A percentile compares a stretch with the other conserved stretches of the same genome.
phyloP scores from a whole-genome alignment of 495 filamentous ascomycete genomes.

The Xylaria scruposa region DNA sequence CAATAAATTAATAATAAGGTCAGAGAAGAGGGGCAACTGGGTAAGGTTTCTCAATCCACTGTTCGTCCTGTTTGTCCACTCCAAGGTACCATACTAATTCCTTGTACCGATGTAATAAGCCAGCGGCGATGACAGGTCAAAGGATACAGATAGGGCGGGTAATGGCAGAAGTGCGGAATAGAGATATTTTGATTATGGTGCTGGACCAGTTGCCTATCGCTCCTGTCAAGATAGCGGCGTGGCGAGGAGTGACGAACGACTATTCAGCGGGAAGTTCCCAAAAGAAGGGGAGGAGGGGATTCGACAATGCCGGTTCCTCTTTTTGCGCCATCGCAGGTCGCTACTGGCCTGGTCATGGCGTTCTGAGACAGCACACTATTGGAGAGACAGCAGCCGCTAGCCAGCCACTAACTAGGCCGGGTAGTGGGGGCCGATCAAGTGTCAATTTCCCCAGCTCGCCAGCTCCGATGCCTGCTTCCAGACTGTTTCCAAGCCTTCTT shows the following conservation, averaged over 20 bases:
- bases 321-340: constrained; percentile 6
- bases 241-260: constrained; percentile 24
- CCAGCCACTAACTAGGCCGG: constrained; percentile 13
- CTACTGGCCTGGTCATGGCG: constrained; percentile 19
- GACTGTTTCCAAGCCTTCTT: constrained; percentile 39
- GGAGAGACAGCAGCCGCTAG: background rate
- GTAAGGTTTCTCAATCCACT: constrained; percentile 16
- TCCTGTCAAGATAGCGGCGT: background rate
- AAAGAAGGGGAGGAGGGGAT: constrained; percentile 13
- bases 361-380: constrained; percentile 22
- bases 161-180: background rate
- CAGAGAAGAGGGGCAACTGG: constrained; percentile 10
- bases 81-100: background rate
- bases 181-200: background rate
- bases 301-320: constrained; percentile 19
- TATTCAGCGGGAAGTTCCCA: background rate
- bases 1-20: background rate
- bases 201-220: background rate
- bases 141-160: background rate
- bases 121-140: constrained; percentile 17
- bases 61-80: too few species aligned
- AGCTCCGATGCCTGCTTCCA: constrained; percentile 27
- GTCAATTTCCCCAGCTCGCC: constrained; percentile 21
- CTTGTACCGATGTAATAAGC: constrained; percentile 9
- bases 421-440: constrained; percentile 18